These are phyloP conservation scores for Solanum chilense DNA, from an alignment of 257 asterid species.

Conservation along the genomic window DNA sequence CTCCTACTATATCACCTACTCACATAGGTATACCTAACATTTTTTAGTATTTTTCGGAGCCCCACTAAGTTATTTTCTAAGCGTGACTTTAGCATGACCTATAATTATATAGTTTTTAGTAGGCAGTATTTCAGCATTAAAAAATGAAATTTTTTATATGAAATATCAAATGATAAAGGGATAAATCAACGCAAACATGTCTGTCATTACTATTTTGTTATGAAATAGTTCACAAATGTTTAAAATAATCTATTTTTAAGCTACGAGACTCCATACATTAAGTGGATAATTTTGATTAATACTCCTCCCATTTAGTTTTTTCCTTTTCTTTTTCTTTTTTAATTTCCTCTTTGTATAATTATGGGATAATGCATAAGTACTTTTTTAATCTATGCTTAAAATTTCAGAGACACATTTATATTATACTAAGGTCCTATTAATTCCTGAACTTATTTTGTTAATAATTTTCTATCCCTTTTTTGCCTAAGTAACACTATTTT, in stretches of 20 bases:
- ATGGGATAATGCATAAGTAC: too few relatives aligned
- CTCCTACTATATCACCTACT: background rate
- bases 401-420: too few relatives aligned
- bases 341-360: too few relatives aligned
- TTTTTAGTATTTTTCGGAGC: background rate
- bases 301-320: background rate
- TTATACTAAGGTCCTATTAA: too few relatives aligned
- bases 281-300: background rate
- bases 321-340: too few relatives aligned
- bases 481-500: too few relatives aligned
- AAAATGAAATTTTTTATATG: background rate
- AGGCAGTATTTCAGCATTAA: background rate
- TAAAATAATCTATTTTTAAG: background rate
- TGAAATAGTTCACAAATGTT: background rate
- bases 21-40: background rate
- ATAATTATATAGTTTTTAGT: background rate
- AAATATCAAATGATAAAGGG: background rate
- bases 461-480: too few relatives aligned
- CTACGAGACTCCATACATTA: background rate
- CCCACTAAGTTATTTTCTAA: background rate
- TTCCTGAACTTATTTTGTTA: too few relatives aligned
- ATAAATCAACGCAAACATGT: background rate
- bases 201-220: background rate
- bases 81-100: background rate
- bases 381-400: fast-evolving